Evolutionary conservation across 1,284 basidiomycete species (phyloP), one percentile per base, ranked within the genome.

Genomic region (Peniophora sp.): DNA sequence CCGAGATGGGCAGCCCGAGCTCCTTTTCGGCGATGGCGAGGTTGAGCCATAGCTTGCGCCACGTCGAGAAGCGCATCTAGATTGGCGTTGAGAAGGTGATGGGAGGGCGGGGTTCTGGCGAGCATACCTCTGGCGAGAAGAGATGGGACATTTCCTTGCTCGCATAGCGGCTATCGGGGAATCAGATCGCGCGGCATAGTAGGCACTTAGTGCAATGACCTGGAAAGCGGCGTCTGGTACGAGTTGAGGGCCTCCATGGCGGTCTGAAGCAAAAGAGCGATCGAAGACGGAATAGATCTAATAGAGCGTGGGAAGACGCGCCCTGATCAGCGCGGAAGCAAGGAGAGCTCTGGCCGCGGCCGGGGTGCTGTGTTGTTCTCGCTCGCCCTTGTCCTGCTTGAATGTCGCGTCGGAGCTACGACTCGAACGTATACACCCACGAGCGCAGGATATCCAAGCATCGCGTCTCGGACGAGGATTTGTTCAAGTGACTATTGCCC

Each of bases 101-200:
- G 22, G 24, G 42, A 47, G 49, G 9, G 43, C 17, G 68, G 75
- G 32, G n/a, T n/a, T n/a, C n/a, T n/a, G n/a, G n/a, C n/a, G n/a
- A n/a, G n/a, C n/a, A n/a, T 60, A 95, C 94, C 49, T 85, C 84
- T 51, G 88, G 81, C 41, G 95, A 98, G 74, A 98, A 99, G 51
- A 99, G 80, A 69, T 92, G 79, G 12, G 93, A 87, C 96, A 98
- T 98, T 72, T 98, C 96, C 67, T 96, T 96, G 76, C 91, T 95
- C 20, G 97, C 97, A 90, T 99, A 99, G 51, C 96, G 94, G 64
- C 94, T 97, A 24, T 49, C 58, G 53, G 18, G 34, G 51, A 24
- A 42, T 53, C 17, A 37, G 17, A 51, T 15, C 11, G 14, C 17
- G 5, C 5, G 27, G 1, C n/a, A 23, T 3, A 48, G 18, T 43